Evolutionary conservation across 345 rosid species (phyloP).

Genomic region (Trapa bicornis): DNA sequence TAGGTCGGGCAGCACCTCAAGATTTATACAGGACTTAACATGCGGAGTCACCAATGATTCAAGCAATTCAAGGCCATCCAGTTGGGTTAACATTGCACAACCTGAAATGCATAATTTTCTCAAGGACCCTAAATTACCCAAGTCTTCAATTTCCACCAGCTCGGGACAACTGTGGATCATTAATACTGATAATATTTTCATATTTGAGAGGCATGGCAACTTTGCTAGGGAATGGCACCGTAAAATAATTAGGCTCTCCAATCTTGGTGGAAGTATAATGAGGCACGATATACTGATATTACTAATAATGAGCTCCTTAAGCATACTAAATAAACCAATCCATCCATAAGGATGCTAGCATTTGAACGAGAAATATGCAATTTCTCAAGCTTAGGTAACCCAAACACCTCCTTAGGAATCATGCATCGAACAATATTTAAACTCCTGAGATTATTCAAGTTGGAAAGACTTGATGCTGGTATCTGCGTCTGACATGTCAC

Average conservation of each 20-base stretch:
- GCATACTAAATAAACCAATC: neutral
- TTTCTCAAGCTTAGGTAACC: neutral
- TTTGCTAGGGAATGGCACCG: neutral
- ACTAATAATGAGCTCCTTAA: neutral
- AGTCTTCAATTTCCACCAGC: neutral
- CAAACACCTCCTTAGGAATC: neutral
- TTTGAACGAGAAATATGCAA: neutral
- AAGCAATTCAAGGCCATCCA: neutral
- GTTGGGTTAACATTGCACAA: neutral
- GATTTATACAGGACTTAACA: neutral
- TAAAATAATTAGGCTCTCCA: neutral
- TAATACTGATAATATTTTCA: neutral
- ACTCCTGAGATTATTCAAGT: neutral
- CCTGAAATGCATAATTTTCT: neutral
- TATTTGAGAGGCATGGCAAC: neutral
- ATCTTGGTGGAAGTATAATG: neutral
- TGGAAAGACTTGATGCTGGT: neutral
- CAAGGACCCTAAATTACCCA: neutral
- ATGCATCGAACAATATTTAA: neutral
- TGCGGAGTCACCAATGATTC: neutral
- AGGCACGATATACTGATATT: neutral
- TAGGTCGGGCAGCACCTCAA: neutral
- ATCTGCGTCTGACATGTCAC: neutral
- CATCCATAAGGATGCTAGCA: neutral
- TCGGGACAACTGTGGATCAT: neutral